These are phyloP conservation scores for Dothistroma pini DNA, from an alignment of 2,329 filamentous ascomycete genomes.

Conservation along the genomic window DNA sequence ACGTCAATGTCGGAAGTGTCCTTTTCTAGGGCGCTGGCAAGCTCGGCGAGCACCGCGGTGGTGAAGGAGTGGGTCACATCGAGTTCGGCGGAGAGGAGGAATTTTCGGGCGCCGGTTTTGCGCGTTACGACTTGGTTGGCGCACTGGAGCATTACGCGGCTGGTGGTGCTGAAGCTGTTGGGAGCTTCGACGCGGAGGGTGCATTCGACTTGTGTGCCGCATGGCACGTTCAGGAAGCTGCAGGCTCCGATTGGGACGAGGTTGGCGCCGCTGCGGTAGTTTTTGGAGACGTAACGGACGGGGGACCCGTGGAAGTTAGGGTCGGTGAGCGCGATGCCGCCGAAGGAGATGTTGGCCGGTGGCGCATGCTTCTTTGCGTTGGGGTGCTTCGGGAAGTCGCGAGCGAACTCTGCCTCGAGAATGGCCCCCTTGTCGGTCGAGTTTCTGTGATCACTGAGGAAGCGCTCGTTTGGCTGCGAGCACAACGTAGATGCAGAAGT, in stretches of 20 bases:
- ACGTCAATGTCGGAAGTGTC: constrained; percentile 22
- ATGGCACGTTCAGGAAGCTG: constrained; percentile 29
- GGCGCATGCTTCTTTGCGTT: constrained; percentile 8
- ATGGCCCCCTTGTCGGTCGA: constrained; percentile 4
- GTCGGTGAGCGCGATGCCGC: constrained; percentile 28
- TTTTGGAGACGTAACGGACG: constrained; percentile 25
- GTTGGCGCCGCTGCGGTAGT: constrained; percentile 21
- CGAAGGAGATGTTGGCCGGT: constrained; percentile 7
- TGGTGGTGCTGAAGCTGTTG: constrained; percentile 6
- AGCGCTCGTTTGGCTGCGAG: constrained; percentile 14
- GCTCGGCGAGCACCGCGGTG: constrained; percentile 27
- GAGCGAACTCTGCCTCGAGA: constrained; percentile 11
- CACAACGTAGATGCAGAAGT: constrained; percentile 22
- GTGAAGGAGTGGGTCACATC: constrained; percentile 29
- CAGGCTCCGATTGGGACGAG: constrained; percentile 25
- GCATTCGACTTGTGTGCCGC: constrained; percentile 27
- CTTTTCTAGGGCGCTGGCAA: constrained; percentile 19
- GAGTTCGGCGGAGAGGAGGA: constrained; percentile 28
- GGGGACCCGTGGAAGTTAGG: constrained; percentile 29
- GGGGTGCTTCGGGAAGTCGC: constrained; percentile 13
- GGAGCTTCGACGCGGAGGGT: constrained; percentile 27
- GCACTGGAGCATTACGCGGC: constrained; percentile 27
- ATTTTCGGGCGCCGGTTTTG: constrained; percentile 23
- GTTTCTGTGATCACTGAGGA: constrained; percentile 13
- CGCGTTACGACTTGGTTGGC: constrained; percentile 29